Evolutionary conservation across 192 early-diverging fungal species (phyloP).

Genomic region (Podila clonocystis): DNA sequence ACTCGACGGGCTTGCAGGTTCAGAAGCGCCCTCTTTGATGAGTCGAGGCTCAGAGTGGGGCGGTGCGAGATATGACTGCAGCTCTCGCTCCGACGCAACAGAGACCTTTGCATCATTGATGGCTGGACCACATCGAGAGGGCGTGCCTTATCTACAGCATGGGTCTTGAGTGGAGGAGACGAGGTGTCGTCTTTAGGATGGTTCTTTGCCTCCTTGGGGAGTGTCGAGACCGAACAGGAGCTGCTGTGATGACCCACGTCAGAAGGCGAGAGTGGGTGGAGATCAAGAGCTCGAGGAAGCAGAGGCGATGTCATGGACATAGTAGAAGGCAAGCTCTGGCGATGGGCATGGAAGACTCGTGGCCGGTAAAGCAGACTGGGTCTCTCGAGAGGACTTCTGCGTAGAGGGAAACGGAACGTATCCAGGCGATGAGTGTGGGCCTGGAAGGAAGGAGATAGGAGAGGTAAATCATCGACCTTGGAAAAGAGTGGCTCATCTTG

Average conservation of each 20-base stretch:
- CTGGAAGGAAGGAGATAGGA: too few relatives aligned
- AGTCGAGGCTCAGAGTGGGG: constrained; percentile 28
- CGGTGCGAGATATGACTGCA: constrained; percentile 20
- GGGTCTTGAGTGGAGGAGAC: too few relatives aligned
- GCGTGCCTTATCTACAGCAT: too few relatives aligned
- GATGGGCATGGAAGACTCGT: neutral
- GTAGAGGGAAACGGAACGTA: neutral
- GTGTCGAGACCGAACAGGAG: too few relatives aligned
- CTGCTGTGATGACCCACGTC: neutral
- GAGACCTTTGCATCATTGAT: too few relatives aligned
- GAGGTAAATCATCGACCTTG: neutral
- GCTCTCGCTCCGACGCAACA: constrained; percentile 21
- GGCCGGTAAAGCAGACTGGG: neutral
- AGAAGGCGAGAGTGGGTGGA: neutral
- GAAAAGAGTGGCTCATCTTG: neutral
- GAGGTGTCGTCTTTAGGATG: too few relatives aligned
- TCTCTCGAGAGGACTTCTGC: neutral
- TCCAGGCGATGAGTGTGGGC: neutral
- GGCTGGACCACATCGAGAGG: too few relatives aligned
- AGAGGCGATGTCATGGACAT: neutral
- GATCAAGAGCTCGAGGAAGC: neutral
- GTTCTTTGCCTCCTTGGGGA: too few relatives aligned
- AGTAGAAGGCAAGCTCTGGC: neutral
- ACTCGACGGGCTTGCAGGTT: constrained; percentile 33
- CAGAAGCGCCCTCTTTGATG: constrained; percentile 32